Percentiles rank a stretch among this genome's conserved stretches.
These are phyloP conservation scores for Huntiella decipiens DNA, from an alignment of 2,329 filamentous ascomycete species.

Conservation along the genomic window DNA sequence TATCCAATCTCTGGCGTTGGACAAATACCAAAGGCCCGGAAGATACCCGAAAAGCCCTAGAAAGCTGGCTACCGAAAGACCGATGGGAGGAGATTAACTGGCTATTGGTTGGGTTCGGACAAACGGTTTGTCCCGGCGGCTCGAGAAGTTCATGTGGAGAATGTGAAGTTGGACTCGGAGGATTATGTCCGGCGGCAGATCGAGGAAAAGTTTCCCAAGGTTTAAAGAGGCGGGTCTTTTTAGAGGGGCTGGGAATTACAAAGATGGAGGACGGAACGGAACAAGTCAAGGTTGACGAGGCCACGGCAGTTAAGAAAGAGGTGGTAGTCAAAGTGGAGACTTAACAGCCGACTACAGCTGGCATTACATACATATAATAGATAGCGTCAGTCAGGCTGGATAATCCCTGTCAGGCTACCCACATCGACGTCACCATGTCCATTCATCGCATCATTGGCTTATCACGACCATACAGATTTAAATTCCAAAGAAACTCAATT, in stretches of 20 bases:
- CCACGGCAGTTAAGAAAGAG: background rate
- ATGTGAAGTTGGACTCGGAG: constrained; percentile 58
- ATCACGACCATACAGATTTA: background rate
- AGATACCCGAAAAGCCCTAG: constrained; percentile 54
- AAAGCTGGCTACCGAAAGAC: constrained; percentile 68
- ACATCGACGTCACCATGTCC: background rate
- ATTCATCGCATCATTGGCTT: background rate
- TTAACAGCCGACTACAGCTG: too few relatives aligned
- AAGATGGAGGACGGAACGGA: constrained; percentile 13
- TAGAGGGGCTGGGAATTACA: constrained; percentile 14
- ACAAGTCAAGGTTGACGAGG: constrained; percentile 8
- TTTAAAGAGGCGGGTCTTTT: constrained; percentile 21
- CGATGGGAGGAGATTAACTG: constrained; percentile 87
- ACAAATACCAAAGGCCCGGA: constrained; percentile 65
- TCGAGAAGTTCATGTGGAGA: constrained; percentile 66
- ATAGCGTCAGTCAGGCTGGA: too few relatives aligned
- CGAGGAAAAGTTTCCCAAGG: constrained; percentile 41
- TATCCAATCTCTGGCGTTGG: constrained; percentile 91
- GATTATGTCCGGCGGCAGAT: constrained; percentile 58
- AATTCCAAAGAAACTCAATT: background rate
- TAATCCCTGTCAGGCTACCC: too few relatives aligned
- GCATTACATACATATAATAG: too few relatives aligned
- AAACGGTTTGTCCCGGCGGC: constrained; percentile 60
- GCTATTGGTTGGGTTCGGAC: constrained; percentile 71
- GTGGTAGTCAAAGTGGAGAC: background rate